phyloP scores from a whole-genome alignment of 2,329 filamentous ascomycete genomes.

The Neophaeococcomyces aloes region DNA sequence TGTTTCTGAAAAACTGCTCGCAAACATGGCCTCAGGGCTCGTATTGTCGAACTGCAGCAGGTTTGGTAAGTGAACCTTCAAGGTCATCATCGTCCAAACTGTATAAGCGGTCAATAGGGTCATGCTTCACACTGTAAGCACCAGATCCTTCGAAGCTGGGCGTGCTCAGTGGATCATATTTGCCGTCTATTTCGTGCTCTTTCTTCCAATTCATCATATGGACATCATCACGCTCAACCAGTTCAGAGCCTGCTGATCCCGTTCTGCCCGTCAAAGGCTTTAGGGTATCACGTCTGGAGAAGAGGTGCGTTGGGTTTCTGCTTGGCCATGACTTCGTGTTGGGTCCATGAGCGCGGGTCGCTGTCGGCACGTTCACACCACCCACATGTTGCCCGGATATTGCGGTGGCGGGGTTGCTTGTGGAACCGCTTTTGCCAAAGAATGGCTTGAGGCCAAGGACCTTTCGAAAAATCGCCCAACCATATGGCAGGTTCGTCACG shows the following conservation, averaged over 20 bases:
- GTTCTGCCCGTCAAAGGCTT: not conserved
- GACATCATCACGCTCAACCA: not conserved
- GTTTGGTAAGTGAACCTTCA: not conserved
- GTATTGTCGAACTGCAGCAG: not conserved
- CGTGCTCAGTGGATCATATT: slow-evolving; percentile 12
- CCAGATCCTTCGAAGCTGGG: slow-evolving; percentile 12
- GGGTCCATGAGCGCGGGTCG: not conserved
- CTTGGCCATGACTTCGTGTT: not conserved
- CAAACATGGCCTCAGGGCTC: not conserved
- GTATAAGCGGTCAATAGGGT: slow-evolving; percentile 17
- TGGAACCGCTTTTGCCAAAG: slow-evolving; percentile 12
- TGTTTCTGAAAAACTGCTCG: no score
- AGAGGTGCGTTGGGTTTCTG: not conserved
- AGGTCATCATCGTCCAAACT: slow-evolving; percentile 19
- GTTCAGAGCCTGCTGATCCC: not conserved
- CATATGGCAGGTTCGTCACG: slow-evolving; percentile 51
- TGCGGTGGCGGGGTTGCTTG: not conserved
- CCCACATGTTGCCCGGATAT: not conserved
- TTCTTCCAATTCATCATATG: slow-evolving; percentile 3
- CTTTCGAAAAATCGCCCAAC: slow-evolving; percentile 46
- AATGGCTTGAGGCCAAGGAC: slow-evolving; percentile 31
- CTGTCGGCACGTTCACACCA: not conserved
- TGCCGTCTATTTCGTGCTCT: not conserved
- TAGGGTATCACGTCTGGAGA: not conserved
- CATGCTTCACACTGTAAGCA: no score